A percentile compares a stretch with the other conserved stretches of the same genome.
Evolutionary conservation across 768 basidiomycete species (phyloP).

Genomic region (Kwoniella newhampshirensis): DNA sequence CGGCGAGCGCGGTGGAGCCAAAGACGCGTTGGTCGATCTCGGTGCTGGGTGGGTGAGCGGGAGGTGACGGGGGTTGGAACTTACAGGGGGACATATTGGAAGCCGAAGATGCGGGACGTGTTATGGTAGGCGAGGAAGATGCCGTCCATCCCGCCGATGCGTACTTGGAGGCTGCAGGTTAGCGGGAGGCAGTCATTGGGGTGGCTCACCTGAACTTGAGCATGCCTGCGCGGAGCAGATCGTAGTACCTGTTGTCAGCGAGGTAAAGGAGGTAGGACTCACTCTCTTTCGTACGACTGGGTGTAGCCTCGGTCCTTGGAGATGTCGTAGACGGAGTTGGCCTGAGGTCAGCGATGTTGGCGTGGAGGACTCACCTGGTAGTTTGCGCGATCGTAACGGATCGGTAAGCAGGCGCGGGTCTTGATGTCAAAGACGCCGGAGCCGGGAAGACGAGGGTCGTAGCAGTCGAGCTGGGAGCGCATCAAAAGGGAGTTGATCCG

Average conservation of each 20-base stretch:
- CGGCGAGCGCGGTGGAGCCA: slow-evolving; percentile 64
- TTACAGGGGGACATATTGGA: slow-evolving; percentile 79
- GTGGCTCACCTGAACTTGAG: slow-evolving; percentile 76
- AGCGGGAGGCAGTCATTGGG: slow-evolving; percentile 3
- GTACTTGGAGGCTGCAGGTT: slow-evolving; percentile 76
- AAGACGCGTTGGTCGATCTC: slow-evolving; percentile 85
- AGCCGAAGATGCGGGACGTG: slow-evolving; percentile 81
- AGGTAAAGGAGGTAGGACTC: slow-evolving; percentile 5
- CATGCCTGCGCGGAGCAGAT: slow-evolving; percentile 89
- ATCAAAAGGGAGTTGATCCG: slow-evolving; percentile 71
- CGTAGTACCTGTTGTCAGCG: slow-evolving; percentile 63
- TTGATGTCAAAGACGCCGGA: slow-evolving; percentile 95
- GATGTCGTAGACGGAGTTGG: slow-evolving; percentile 78
- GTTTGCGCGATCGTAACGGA: slow-evolving; percentile 82
- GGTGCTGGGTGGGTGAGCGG: slow-evolving; percentile 41
- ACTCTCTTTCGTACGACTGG: slow-evolving; percentile 84
- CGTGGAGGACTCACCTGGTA: slow-evolving; percentile 60
- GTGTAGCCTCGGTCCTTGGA: slow-evolving; percentile 62
- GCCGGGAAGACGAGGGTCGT: slow-evolving; percentile 76
- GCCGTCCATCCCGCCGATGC: slow-evolving; percentile 97
- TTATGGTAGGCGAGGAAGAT: slow-evolving; percentile 65
- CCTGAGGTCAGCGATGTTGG: slow-evolving; percentile 55
- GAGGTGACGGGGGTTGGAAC: slow-evolving; percentile 7
- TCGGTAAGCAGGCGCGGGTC: slow-evolving; percentile 79
- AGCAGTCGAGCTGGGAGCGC: slow-evolving; percentile 92